Evolutionary conservation across 768 basidiomycete genomes (phyloP).

Genomic region (Rhizopogon roseolus): DNA sequence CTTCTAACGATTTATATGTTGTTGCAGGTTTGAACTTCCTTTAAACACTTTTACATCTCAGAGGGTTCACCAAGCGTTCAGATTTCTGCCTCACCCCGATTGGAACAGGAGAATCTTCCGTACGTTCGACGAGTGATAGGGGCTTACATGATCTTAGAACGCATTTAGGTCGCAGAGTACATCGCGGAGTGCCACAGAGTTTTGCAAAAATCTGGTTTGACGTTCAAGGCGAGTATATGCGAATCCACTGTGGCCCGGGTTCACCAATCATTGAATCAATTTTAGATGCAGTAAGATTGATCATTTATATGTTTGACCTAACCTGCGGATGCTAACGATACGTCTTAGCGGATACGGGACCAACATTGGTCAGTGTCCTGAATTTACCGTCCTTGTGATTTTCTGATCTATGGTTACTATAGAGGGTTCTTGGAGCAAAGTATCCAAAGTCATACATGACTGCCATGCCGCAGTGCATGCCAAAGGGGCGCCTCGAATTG

Average conservation of each 20-base stretch:
- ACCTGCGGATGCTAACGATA: slow-evolving; percentile 7
- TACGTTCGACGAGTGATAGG: slow-evolving; percentile 23
- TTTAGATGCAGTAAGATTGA: slow-evolving; percentile 33
- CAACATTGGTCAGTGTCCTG: slow-evolving; percentile 56
- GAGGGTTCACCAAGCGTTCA: slow-evolving; percentile 20
- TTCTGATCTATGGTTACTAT: background rate
- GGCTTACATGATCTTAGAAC: slow-evolving; percentile 2
- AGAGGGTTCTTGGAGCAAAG: slow-evolving; percentile 85
- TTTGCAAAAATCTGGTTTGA: slow-evolving; percentile 77
- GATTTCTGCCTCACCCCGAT: slow-evolving; percentile 91
- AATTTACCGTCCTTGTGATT: background rate
- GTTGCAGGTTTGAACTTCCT: slow-evolving; percentile 52
- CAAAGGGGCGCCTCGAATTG: slow-evolving; percentile 68
- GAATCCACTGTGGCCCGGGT: background rate
- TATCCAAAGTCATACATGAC: slow-evolving; percentile 83
- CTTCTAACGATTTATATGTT: slow-evolving; percentile 56
- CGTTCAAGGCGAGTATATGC: slow-evolving; percentile 58
- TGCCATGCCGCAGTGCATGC: slow-evolving; percentile 87
- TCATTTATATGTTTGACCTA: slow-evolving; percentile 28
- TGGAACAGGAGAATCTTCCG: slow-evolving; percentile 71
- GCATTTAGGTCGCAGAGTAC: slow-evolving; percentile 61
- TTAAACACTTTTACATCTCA: background rate
- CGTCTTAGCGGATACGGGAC: slow-evolving; percentile 80
- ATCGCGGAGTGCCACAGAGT: slow-evolving; percentile 80
- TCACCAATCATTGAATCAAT: background rate